Base-by-base conservation (phyloP, 352 stramenopile species). In the Phytophthora rubi region DNA sequence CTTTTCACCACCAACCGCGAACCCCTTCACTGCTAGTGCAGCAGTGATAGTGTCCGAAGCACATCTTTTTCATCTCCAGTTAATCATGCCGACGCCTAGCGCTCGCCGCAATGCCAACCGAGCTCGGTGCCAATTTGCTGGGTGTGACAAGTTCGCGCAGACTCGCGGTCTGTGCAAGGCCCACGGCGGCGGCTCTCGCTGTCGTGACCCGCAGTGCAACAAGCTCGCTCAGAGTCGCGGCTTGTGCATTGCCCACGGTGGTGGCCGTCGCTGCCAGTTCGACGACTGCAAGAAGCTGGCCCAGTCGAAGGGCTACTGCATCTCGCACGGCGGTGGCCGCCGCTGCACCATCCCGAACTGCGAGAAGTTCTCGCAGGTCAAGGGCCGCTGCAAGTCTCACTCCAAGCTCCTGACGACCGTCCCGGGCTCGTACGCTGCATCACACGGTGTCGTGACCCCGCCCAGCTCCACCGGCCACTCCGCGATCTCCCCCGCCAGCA, bases 321-420 rank as follows among this genome's bases (percentile, higher is more conserved):
- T 95, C 58, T 90, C 87, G 18, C 87, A 95, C 68, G 87, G 88
- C 37, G 88, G 88, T 26, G 88, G 88, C 5, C 87, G 86, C 0
- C 86, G 88, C 1, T 95, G 88, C 70, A 87, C 75, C 21, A 82
- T 93, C 28, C 66, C 77, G 2, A 82, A 87, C 71, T 97, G 90
- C 66, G 79, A 93, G 59, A 95, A 95, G 77, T 95, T 95, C 62
- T 93, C 88, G n/a, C 88, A 95, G 65, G 87, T 95, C 62, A 93
- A 93, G 45, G 88, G 88, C 23, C 87, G 87, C 21, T 95, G 88
- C 76, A 95, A 95, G 79, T 90, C 83, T 35, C 88, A 95, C 74
- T 92, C 86, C 8, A 95, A 95, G 79, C 80, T 94, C 6, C 39
- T 84, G 26, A 67, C 66, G 3, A 56, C 71, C 16, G 57, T 53